Conservation (phyloP, 805 yeast genomes). For the Tetrapisispora pingtungensis region DNA sequence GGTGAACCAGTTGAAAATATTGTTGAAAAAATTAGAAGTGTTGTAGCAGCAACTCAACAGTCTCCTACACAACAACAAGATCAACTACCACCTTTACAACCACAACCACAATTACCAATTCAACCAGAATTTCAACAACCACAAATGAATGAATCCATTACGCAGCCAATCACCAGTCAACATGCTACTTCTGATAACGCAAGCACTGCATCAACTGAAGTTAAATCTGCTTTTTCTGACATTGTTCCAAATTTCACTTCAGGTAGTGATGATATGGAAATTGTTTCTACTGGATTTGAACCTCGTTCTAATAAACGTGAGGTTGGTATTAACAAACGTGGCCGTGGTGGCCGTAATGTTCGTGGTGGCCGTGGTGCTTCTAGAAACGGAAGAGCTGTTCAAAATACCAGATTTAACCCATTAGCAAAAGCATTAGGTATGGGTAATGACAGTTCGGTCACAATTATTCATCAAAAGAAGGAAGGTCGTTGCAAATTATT, state of each 20-base stretch:
- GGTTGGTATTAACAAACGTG: conserved; percentile 14
- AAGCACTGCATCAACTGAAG: background rate
- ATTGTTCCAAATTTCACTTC: conserved; percentile 16
- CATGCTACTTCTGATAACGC: background rate
- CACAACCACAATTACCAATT: conserved; percentile 7
- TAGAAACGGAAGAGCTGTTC: conserved; percentile 10
- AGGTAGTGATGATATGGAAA: conserved; percentile 7
- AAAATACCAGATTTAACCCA: conserved; percentile 29
- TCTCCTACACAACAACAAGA: conserved; percentile 12
- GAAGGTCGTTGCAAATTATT: conserved; percentile 59
- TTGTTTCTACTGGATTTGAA: conserved; percentile 10
- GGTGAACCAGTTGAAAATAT: conserved; percentile 26
- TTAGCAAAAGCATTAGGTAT: conserved; percentile 32
- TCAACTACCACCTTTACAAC: conserved; percentile 11
- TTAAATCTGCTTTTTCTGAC: conserved; percentile 22
- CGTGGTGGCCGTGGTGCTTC: conserved; percentile 16
- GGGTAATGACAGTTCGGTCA: conserved; percentile 19
- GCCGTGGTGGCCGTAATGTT: conserved; percentile 15
- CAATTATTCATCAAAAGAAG: conserved; percentile 38
- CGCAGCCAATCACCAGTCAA: background rate
- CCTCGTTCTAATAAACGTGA: conserved; percentile 18
- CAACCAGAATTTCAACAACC: conserved; percentile 9
- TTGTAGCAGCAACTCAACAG: conserved; percentile 6
- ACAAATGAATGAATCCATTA: background rate
- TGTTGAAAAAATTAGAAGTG: conserved; percentile 23